Evolutionary conservation across 306 rosid species (phyloP).

Genomic region (Argentina anserina): DNA sequence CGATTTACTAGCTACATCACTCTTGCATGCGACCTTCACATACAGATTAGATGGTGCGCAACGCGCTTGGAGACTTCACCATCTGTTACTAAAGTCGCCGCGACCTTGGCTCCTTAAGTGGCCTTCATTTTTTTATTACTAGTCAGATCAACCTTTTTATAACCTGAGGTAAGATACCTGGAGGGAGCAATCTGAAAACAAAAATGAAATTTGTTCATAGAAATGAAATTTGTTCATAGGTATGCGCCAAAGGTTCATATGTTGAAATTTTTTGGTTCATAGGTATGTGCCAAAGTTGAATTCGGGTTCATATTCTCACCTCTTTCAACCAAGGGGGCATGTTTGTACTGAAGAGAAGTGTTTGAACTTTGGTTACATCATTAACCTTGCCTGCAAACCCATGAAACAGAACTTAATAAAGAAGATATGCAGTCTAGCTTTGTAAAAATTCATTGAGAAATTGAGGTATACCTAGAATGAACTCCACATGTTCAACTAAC

Average conservation of each 20-base stretch:
- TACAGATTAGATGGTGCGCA: no score
- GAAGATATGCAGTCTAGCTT: not conserved
- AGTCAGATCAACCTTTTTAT: slow-evolving; percentile 77
- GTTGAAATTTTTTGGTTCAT: not conserved
- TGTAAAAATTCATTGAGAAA: not conserved
- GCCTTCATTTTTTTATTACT: slow-evolving; percentile 88
- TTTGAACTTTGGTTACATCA: slow-evolving; percentile 76
- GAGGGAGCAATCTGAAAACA: slow-evolving; percentile 47
- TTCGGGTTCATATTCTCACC: slow-evolving; percentile 31
- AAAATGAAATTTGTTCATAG: slow-evolving; percentile 1
- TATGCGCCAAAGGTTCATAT: not conserved
- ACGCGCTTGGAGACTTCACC: not conserved
- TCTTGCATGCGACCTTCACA: no score
- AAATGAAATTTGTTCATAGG: slow-evolving; percentile 2
- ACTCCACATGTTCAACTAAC: slow-evolving; percentile 83
- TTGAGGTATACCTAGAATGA: slow-evolving; percentile 60
- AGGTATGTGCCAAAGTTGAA: slow-evolving; percentile 2
- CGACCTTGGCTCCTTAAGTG: slow-evolving; percentile 31
- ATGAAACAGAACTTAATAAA: not conserved
- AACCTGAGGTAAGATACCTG: slow-evolving; percentile 59
- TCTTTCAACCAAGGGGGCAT: slow-evolving; percentile 68
- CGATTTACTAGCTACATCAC: no score
- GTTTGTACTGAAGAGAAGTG: slow-evolving; percentile 93
- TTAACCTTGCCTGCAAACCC: slow-evolving; percentile 65
- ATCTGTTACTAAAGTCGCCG: not conserved